These are phyloP conservation scores for Trichoderma atrobrunneum DNA, from an alignment of 2,329 filamentous ascomycete species.

Conservation along the genomic window DNA sequence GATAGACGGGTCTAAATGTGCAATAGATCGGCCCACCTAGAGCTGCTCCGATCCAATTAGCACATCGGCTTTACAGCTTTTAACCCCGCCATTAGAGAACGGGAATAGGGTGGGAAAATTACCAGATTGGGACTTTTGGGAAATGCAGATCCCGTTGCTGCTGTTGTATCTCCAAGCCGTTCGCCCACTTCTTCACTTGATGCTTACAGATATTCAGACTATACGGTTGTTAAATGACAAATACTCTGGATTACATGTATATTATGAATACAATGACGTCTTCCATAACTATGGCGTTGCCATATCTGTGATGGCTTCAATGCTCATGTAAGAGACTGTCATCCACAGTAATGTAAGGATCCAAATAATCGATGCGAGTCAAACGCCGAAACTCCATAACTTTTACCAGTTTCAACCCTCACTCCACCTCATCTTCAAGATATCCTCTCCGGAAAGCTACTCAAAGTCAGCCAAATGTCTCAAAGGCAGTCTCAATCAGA, in stretches of 20 bases:
- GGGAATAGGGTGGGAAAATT: constrained; percentile 4
- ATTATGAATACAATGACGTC: neutral
- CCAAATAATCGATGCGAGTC: neutral
- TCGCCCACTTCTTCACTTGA: neutral
- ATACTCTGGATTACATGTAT: neutral
- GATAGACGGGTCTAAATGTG: neutral
- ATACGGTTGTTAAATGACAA: neutral
- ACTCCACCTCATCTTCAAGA: neutral
- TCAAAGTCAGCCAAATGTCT: neutral
- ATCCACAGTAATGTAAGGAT: neutral
- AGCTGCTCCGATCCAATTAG: neutral
- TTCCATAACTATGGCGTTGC: neutral
- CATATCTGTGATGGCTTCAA: neutral
- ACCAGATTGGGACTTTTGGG: neutral
- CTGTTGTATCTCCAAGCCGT: neutral
- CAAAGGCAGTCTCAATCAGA: neutral
- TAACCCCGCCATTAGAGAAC: neutral
- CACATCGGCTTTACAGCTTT: neutral
- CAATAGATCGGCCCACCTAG: neutral
- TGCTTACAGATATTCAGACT: neutral
- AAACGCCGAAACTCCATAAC: neutral
- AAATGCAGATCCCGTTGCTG: neutral
- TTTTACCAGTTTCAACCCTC: neutral
- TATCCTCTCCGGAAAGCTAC: constrained; percentile 18
- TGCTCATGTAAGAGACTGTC: rapidly evolving